A percentile compares a stretch with the other conserved stretches of the same genome.
Evolutionary conservation across 1,284 basidiomycete species (phyloP).

Genomic region (Stygiomarasmius scandens): DNA sequence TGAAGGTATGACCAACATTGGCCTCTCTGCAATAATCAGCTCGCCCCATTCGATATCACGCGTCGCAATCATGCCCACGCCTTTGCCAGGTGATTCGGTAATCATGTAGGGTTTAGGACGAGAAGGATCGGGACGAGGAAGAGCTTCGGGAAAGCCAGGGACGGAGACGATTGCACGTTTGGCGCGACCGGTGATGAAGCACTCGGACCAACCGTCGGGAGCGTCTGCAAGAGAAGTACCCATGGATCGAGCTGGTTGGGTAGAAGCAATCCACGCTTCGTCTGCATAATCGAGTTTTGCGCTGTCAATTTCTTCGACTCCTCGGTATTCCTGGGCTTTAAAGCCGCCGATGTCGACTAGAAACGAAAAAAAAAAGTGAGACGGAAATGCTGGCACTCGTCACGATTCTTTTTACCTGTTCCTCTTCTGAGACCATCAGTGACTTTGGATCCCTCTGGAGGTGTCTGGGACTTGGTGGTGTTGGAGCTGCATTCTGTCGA

Average conservation of each 20-base stretch:
- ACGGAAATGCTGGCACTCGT: too few species aligned
- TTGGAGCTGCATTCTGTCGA: too few species aligned
- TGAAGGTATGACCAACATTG: slow-evolving; percentile 26
- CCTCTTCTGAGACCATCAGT: neutral
- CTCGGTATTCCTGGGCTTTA: too few species aligned
- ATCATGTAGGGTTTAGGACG: slow-evolving; percentile 14
- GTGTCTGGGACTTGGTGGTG: neutral
- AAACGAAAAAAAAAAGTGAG: too few species aligned
- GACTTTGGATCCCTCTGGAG: neutral
- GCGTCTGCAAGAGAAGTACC: slow-evolving; percentile 2
- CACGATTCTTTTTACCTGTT: too few species aligned
- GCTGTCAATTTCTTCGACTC: too few species aligned
- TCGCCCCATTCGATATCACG: slow-evolving; percentile 29
- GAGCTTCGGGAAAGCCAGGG: slow-evolving; percentile 21
- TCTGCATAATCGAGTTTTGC: slow-evolving; percentile 8
- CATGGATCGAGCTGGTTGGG: neutral
- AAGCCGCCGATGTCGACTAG: too few species aligned
- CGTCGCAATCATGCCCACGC: slow-evolving; percentile 30
- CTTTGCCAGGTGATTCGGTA: slow-evolving; percentile 2
- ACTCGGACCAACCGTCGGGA: slow-evolving; percentile 26
- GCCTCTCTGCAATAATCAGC: slow-evolving; percentile 34
- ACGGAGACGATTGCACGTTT: slow-evolving; percentile 22
- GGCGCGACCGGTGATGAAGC: slow-evolving; percentile 21
- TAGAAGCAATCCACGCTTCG: slow-evolving; percentile 8
- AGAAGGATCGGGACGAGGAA: slow-evolving; percentile 12